Evolutionary conservation across 2,329 filamentous ascomycete genomes (phyloP).

Genomic region (Allantophomopsis lycopodina): DNA sequence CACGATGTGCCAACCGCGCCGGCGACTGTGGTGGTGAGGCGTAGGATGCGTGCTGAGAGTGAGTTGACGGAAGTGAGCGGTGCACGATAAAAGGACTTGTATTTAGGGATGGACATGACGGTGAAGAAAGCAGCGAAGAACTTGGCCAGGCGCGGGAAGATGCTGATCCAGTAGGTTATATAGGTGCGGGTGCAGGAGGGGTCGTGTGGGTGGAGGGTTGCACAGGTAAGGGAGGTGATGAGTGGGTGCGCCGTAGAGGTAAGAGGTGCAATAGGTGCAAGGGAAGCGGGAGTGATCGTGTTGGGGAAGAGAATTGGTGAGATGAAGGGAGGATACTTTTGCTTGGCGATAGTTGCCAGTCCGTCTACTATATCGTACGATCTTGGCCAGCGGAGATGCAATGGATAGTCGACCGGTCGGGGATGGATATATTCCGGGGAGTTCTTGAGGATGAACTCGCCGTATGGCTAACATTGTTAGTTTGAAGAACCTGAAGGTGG

Average conservation of each 20-base stretch:
- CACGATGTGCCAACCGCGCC: conserved; percentile 77
- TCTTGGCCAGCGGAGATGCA: conserved; percentile 57
- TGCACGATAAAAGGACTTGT: conserved; percentile 52
- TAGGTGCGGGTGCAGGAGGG: conserved; percentile 83
- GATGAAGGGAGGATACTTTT: conserved; percentile 76
- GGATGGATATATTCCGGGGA: conserved; percentile 69
- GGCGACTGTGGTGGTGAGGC: conserved; percentile 65
- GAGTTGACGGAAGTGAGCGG: conserved; percentile 54
- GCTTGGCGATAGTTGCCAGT: conserved; percentile 64
- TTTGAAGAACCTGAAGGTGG: not conserved
- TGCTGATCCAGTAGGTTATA: conserved; percentile 72
- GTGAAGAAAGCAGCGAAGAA: conserved; percentile 67
- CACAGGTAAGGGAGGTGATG: conserved; percentile 76
- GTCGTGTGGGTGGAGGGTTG: conserved; percentile 73
- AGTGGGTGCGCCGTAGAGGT: conserved; percentile 77
- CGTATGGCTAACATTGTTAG: conserved; percentile 26
- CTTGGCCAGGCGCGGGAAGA: conserved; percentile 66
- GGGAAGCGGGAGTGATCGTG: conserved; percentile 45
- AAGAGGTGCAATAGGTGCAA: conserved; percentile 61
- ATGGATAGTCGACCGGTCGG: conserved; percentile 55
- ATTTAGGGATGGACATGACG: conserved; percentile 48
- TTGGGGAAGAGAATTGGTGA: conserved; percentile 79
- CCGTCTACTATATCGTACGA: conserved; percentile 67
- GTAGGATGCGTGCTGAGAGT: conserved; percentile 56
- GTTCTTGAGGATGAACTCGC: conserved; percentile 52